Percentiles rank a stretch among this genome's conserved stretches.
These are phyloP conservation scores for Phytophthora colocasiae DNA, from an alignment of 352 stramenopile species.

Conservation along the genomic window DNA sequence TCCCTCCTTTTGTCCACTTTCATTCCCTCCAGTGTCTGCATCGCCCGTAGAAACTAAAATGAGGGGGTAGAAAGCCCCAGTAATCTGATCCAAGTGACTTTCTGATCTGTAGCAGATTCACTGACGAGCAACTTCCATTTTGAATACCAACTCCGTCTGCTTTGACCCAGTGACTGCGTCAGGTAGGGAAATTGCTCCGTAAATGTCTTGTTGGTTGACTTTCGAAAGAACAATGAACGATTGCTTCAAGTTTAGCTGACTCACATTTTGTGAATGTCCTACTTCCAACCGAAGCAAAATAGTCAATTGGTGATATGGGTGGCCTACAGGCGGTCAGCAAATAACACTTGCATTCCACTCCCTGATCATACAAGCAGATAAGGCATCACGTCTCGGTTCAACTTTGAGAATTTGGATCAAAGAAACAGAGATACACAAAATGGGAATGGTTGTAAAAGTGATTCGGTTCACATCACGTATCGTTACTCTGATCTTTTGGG, in stretches of 20 bases:
- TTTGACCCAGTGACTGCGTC: background rate
- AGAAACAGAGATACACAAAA: too few relatives aligned
- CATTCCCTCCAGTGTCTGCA: background rate
- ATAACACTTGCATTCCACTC: background rate
- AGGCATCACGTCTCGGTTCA: background rate
- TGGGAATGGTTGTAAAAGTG: too few relatives aligned
- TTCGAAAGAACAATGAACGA: background rate
- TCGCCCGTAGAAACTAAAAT: background rate
- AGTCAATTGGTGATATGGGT: too few relatives aligned
- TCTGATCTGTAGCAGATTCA: background rate
- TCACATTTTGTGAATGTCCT: background rate
- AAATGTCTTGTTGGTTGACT: background rate
- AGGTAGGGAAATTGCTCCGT: background rate
- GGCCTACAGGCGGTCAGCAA: background rate
- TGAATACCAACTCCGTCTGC: background rate
- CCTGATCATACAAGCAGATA: background rate
- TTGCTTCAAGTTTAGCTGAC: background rate
- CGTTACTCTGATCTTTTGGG: too few relatives aligned
- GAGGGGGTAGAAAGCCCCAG: background rate
- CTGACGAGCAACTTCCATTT: background rate
- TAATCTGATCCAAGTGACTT: background rate
- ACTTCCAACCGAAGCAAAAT: background rate
- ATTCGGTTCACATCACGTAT: too few relatives aligned
- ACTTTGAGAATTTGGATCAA: too few relatives aligned
- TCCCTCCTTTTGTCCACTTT: background rate